Evolutionary conservation across 495 filamentous ascomycete species (phyloP).

Genomic region (Aspergillus incahuasiensis): DNA sequence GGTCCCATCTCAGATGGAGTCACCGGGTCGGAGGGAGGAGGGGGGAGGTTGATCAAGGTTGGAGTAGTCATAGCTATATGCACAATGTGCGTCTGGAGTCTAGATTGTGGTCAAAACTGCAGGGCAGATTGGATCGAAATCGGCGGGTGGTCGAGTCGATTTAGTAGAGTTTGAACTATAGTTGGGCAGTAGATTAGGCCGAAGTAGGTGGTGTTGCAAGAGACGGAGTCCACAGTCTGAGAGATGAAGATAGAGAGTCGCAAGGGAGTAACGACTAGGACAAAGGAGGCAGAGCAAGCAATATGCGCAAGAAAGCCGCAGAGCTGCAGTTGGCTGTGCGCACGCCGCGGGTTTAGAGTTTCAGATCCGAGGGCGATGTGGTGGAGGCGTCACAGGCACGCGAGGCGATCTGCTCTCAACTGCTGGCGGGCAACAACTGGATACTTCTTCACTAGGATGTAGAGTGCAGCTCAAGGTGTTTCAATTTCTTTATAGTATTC

Average conservation of each 20-base stretch:
- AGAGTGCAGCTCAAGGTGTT: not conserved
- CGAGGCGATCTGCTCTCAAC: not conserved
- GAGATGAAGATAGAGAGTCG: not conserved
- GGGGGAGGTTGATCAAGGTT: slow-evolving; percentile 84
- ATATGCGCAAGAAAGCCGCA: not conserved
- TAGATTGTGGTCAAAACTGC: not conserved
- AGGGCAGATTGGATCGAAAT: not conserved
- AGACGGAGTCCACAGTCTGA: not conserved
- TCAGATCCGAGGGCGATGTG: not conserved
- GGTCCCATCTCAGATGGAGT: slow-evolving; percentile 86
- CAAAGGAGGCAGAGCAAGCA: not conserved
- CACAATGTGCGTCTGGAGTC: not conserved
- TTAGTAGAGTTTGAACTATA: not conserved
- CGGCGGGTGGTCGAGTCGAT: not conserved
- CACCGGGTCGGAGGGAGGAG: slow-evolving; percentile 74
- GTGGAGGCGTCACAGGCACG: not conserved
- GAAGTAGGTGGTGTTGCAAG: not conserved
- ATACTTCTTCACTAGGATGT: not conserved
- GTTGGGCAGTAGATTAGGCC: slow-evolving; percentile 5
- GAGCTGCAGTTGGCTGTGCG: not conserved
- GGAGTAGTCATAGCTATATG: slow-evolving; percentile 33
- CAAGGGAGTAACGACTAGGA: not conserved
- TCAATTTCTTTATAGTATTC: not conserved
- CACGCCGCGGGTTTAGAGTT: not conserved
- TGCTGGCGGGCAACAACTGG: not conserved